phyloP scores from a whole-genome alignment of 148 eudicot genomes.

The Selenicereus undatus region DNA sequence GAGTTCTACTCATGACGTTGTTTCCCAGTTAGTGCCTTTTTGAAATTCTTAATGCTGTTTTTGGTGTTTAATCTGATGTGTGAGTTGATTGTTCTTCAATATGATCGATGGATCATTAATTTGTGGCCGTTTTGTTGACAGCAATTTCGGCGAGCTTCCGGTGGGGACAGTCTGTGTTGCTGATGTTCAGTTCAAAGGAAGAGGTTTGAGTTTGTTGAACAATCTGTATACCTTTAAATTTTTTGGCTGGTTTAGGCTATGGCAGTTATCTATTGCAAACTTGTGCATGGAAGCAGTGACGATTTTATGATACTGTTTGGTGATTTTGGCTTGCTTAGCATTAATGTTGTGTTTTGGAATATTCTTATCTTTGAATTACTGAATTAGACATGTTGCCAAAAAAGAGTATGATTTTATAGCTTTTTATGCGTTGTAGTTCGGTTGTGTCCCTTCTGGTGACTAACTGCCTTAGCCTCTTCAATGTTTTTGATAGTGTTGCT shows the following conservation, averaged over 20 bases:
- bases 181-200: slow-evolving; percentile 81
- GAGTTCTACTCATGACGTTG: slow-evolving; percentile 76
- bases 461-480: not conserved
- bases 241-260: not conserved
- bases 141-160: slow-evolving; percentile 73
- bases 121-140: slow-evolving; percentile 23
- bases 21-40: slow-evolving; percentile 51
- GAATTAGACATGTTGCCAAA: not conserved
- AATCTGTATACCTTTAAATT: not conserved
- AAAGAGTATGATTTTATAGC: not conserved
- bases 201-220: not conserved
- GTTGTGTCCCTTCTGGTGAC: not conserved
- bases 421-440: not conserved
- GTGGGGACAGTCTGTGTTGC: slow-evolving; percentile 82
- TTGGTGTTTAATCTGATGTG: not conserved
- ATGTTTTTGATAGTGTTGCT: not conserved
- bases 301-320: not conserved
- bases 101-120: not conserved
- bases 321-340: not conserved
- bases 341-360: not conserved
- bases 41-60: not conserved
- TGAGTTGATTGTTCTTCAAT: not conserved
- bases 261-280: not conserved
- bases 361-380: not conserved
- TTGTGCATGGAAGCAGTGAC: not conserved